phyloP scores from a whole-genome alignment of 2,329 filamentous ascomycete genomes.

The Apiospora aurea region DNA sequence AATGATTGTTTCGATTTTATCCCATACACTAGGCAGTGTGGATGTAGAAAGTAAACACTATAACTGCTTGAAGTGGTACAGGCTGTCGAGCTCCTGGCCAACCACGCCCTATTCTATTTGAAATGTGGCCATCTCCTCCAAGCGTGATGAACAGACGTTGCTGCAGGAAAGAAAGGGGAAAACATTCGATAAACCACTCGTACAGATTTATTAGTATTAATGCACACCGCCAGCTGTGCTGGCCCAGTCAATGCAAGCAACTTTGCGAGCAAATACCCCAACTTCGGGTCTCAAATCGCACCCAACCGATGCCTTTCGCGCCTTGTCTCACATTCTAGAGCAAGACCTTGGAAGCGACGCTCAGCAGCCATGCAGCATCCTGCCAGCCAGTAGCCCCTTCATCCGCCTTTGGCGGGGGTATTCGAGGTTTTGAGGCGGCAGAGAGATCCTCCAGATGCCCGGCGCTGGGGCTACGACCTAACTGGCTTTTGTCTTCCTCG shows the following conservation, averaged over 20 bases:
- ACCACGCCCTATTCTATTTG: not conserved
- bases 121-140: not conserved
- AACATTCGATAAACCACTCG: conserved; percentile 11
- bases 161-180: not conserved
- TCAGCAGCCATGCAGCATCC: conserved; percentile 73
- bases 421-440: conserved; percentile 47
- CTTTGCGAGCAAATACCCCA: not conserved
- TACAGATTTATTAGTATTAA: not conserved
- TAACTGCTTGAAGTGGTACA: not conserved
- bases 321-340: conserved; percentile 47
- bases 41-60: not conserved
- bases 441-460: conserved; percentile 46
- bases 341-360: conserved; percentile 68
- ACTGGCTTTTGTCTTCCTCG: conserved; percentile 46
- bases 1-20: not conserved
- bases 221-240: not conserved
- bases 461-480: conserved; percentile 46
- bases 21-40: not conserved
- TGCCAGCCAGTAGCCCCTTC: conserved; percentile 63
- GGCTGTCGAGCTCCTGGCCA: not conserved
- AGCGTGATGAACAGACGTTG: not conserved
- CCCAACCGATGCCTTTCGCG: not conserved
- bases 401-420: conserved; percentile 59
- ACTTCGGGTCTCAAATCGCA: conserved; percentile 16
- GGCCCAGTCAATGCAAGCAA: not conserved